Conservation (phyloP, 352 stramenopile genomes). For the Phytophthora citricola region DNA sequence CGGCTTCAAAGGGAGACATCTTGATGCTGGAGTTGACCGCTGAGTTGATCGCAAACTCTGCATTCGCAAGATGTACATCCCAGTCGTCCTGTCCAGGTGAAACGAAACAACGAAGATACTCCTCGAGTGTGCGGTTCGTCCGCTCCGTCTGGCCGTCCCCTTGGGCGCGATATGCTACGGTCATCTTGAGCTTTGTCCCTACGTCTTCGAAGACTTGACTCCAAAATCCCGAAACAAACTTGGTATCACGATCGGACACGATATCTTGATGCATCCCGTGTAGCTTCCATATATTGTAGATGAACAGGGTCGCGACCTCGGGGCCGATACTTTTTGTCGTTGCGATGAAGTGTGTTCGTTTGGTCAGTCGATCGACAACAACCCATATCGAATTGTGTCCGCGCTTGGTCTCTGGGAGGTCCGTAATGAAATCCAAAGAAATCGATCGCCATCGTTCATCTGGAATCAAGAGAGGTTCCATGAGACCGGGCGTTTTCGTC, state of each 20-base stretch:
- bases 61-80: no score
- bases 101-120: constrained; percentile 3
- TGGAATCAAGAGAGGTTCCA: constrained; percentile 15
- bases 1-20: neutral
- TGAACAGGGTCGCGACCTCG: constrained; percentile 7
- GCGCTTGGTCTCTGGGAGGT: constrained; percentile 10
- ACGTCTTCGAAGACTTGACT: no score
- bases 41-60: no score
- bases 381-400: constrained; percentile 3
- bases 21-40: no score
- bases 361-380: no score
- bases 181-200: no score
- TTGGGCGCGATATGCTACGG: no score
- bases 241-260: no score
- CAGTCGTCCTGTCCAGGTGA: no score
- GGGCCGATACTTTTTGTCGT: constrained; percentile 7
- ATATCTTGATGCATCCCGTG: constrained; percentile 5
- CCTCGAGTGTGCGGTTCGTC: no score
- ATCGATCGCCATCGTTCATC: constrained; percentile 19
- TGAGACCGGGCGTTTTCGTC: neutral
- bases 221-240: no score
- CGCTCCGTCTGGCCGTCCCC: no score
- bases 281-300: constrained; percentile 6
- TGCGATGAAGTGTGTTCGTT: constrained; percentile 6
- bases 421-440: constrained; percentile 19